Base-by-base conservation (phyloP, 2,329 filamentous ascomycete genomes). In the Xylaria sp. region DNA sequence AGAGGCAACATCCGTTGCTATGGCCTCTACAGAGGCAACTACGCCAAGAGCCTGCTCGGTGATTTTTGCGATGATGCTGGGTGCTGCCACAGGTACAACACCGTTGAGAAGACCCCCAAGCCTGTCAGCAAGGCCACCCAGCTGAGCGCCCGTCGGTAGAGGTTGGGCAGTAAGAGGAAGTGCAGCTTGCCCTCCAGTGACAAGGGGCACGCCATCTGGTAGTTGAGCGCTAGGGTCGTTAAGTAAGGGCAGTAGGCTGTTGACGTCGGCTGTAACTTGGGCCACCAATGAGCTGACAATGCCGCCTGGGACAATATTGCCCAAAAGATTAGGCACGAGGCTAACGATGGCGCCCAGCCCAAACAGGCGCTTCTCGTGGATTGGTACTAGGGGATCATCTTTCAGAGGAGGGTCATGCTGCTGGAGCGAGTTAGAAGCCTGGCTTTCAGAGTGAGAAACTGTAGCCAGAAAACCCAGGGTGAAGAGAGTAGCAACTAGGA, bases 1-100 rank as follows among this genome's bases (percentile, higher is more conserved):
- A 29, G 65, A 64, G 5, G 66, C 67, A 51, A 71, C 64, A n/a
- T 68, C 57, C 5, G 66, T 67, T n/a, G 70, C 69, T 38, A 67
- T 60, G n/a, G 55, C 64, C 46, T 67, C 52, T 27, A 67, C 66
- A 15, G 67, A 66, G 17, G 58, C 38, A 17, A 64, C 59, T 9
- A 71, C 48, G 10, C 43, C 61, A 41, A 52, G 31, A 11, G 68
- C 67, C 31, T 70, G 52, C 19, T 68, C 41, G 4, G 69, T 70
- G 40, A 66, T 62, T 19, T 54, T 53, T 19, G 57, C 49, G 35
- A 70, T 66, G 41, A 70, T 66, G 37, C 63, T 61, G 11, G 67
- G 46, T 25, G 66, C 65, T 38, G 47, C 63, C 4, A 59, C 54
- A 19, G 68, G 63, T 8, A 60, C 15, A n/a, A 60, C 13, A 3